These are phyloP conservation scores for Larix kaempferi DNA, from an alignment of 75 land plant species.

Conservation along the genomic window DNA sequence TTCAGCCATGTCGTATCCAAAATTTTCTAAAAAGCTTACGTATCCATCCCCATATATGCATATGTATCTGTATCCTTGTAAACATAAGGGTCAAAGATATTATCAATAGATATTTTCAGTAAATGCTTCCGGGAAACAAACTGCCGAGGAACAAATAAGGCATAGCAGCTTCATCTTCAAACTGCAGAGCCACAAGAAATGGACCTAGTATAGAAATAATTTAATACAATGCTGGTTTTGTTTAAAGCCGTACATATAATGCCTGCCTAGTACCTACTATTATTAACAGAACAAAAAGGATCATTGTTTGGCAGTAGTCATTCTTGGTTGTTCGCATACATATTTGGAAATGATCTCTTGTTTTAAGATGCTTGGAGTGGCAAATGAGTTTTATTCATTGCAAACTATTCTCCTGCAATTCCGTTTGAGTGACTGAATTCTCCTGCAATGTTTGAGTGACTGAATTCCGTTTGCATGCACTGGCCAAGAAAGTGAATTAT, in stretches of 20 bases:
- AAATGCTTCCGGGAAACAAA: neutral
- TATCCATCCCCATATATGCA: no score
- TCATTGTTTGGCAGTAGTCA: neutral
- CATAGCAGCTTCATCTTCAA: neutral
- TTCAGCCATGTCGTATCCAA: no score
- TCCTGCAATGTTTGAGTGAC: neutral
- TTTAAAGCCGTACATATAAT: neutral
- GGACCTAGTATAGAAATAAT: neutral
- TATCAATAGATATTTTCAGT: neutral
- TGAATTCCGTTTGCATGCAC: neutral
- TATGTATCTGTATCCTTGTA: no score
- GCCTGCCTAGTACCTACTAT: neutral
- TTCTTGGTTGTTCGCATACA: neutral
- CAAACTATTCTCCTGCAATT: constrained; percentile 5
- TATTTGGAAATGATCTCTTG: neutral
- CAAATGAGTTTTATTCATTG: neutral
- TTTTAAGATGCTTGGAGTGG: neutral
- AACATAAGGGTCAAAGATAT: neutral
- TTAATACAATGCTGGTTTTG: neutral
- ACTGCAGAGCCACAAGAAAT: neutral
- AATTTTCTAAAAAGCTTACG: no score
- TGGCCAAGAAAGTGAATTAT: neutral
- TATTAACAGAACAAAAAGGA: neutral
- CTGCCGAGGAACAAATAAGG: neutral
- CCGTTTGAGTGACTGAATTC: neutral